Conservation (phyloP, 1,139 yeast species). For the Torulaspora globosa region DNA sequence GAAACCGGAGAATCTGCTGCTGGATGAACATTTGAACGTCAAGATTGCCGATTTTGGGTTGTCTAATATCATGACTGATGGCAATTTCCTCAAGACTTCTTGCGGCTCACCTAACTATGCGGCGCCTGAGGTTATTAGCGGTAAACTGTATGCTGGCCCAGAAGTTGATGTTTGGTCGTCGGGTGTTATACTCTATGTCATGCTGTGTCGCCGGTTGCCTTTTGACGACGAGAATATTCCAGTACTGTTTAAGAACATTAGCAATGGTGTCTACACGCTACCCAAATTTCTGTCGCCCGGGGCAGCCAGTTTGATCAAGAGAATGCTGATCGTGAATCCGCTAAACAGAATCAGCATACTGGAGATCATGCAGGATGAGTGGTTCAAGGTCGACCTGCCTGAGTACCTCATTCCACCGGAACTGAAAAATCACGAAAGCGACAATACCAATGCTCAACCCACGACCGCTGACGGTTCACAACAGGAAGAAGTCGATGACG, state of each 20-base stretch:
- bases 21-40: conserved; percentile 88
- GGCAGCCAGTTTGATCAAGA: conserved; percentile 78
- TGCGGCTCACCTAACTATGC: conserved; percentile 99
- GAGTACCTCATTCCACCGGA: conserved; percentile 77
- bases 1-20: conserved; percentile 86
- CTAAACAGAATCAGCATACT: conserved; percentile 90
- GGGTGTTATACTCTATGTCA: conserved; percentile 92
- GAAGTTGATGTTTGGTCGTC: conserved; percentile 99
- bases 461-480: conserved; percentile 28
- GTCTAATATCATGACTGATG: conserved; percentile 96
- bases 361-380: conserved; percentile 91
- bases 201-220: conserved; percentile 95
- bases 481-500: conserved; percentile 57
- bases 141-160: conserved; percentile 95
- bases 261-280: conserved; percentile 89
- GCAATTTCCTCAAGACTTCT: conserved; percentile 89
- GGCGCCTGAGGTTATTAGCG: conserved; percentile 96
- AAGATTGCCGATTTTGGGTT: conserved; percentile 97
- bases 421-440: conserved; percentile 36
- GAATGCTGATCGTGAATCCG: conserved; percentile 96
- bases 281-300: conserved; percentile 88
- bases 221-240: conserved; percentile 98
- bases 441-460: conserved; percentile 37
- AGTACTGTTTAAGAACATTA: conserved; percentile 87
- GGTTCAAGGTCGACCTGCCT: conserved; percentile 85